Evolutionary conservation across 805 yeast genomes (phyloP), one percentile per base, ranked within the genome.

Genomic region (Kodamaea fukazawae): DNA sequence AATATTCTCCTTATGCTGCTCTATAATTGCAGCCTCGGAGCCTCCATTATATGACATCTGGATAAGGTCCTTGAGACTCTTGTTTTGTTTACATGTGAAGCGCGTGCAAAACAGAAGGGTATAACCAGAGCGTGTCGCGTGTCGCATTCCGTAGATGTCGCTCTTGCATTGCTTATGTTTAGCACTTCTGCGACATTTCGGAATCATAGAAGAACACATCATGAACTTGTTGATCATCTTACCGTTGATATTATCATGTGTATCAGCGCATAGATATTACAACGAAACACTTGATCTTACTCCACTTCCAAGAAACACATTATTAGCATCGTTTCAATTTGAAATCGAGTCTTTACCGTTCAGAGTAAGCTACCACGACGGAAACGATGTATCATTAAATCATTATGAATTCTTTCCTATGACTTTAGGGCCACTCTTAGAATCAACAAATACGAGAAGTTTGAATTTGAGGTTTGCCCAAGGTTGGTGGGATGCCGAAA

Each of bases 401-500:
- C 86, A 83, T 52, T 83, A 80, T 54, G 76, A 76, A 4, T 73
- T 76, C 12, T 90, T 93, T 51, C 97, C 99, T 0, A 77, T 85
- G 44, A 70, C 88, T 1, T 64, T 93, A 7, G 91, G 88, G 3
- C 93, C 95, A 20, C 72, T 91, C 2, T 55, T 93, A 10, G 78
- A 76, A 30, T 61, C 73, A 9, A 76, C 95, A 2, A 70, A 75
- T 43, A 75, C 95, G 0, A 71, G 85, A 40, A 90, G 86, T 52
- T 67, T 93, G 32, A 96, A 87, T 58, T 64, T 93, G 44, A 67
- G 97, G 40, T 93, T 93, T 56, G 77, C 95, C 2, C 95, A 87
- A 60, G 99, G 99, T 0, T 85, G 89, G 81, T 93, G 96, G 91
- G 96, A 93, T 55, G 67, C 90, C 1, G 86, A 83, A 43, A 67